Base-by-base conservation (phyloP, 345 rosid genomes). In the Laguncularia racemosa region DNA sequence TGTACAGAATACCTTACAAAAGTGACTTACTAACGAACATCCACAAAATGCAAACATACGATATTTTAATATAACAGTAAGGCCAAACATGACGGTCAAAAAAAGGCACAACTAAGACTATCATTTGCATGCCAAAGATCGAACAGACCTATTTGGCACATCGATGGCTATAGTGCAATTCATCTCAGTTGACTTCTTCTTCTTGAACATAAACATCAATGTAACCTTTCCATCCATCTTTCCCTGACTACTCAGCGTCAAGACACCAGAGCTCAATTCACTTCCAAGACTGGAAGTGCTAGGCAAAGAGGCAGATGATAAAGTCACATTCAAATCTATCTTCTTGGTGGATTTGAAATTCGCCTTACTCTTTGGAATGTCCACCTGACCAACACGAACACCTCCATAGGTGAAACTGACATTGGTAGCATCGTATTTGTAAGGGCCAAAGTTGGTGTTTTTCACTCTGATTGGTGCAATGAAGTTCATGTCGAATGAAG, bases 131-230 rank as follows among this genome's bases (percentile, higher is more conserved):
- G 26, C 38, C 28, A 65, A 12, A 6, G 62, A 46, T 47, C 38
- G 56, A 47, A 65, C 50, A 14, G 57, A 20, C 55, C 18, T 4
- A 11, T 43, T 13, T 14, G 18, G 13, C 26, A 48, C 49, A 20
- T 43, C 12, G 13, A 65, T 52, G 0, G 46, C 6, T 62, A 65
- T 65, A 23, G 63, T 26, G 57, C 68, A 65, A 18, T 65, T 45
- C 68, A 65, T 65, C 44, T 58, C 61, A 15, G 68, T 57, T 16
- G 62, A 57, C 50, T 65, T 65, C 68, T 65, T 65, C 57, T 65
- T 65, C 68, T 65, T 65, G 56, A 64, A 56, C 33, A 64, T 64
- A 14, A 63, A 43, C 67, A 63, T 55, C 60, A 63, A n/a, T 26
- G 17, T 47, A 20, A 65, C 58, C 52, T 65, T 65, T 17, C 68